Conservation (phyloP, 176 grass and related monocot genomes). For the Areca catechu region DNA sequence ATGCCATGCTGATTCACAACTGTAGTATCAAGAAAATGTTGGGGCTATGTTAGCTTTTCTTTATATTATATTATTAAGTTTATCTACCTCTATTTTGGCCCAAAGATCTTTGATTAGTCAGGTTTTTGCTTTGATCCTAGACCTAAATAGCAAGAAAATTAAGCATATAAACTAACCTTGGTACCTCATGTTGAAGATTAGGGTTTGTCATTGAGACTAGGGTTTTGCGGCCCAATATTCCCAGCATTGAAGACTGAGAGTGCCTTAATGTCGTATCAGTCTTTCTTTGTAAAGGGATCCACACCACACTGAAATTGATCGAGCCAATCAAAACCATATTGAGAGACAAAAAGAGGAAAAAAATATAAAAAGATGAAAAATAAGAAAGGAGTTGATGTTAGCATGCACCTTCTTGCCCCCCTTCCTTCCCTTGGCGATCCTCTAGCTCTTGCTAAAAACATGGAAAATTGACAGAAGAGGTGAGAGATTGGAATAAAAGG, state of each 20-base stretch:
- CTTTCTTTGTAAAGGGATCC: constrained; percentile 75
- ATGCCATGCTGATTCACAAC: too few species aligned
- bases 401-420: constrained; percentile 70
- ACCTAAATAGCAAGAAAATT: too few species aligned
- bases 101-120: too few species aligned
- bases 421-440: constrained; percentile 86
- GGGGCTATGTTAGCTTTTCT: too few species aligned
- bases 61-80: too few species aligned
- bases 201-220: constrained; percentile 31
- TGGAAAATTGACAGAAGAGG: not conserved
- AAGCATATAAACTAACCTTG: constrained; percentile 25
- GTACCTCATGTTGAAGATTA: constrained; percentile 39
- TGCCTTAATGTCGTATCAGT: constrained; percentile 68
- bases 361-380: not conserved
- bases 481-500: not conserved
- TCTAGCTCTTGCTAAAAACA: constrained; percentile 71
- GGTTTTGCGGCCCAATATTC: constrained; percentile 38
- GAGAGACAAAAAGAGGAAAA: not conserved
- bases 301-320: constrained; percentile 24
- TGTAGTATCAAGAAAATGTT: too few species aligned
- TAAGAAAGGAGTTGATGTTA: too few species aligned
- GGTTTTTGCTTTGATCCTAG: too few species aligned
- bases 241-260: constrained; percentile 37
- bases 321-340: not conserved
- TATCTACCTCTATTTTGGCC: too few species aligned